phyloP scores from a whole-genome alignment of 2,329 filamentous ascomycete genomes.

The Colletotrichum nymphaeae region DNA sequence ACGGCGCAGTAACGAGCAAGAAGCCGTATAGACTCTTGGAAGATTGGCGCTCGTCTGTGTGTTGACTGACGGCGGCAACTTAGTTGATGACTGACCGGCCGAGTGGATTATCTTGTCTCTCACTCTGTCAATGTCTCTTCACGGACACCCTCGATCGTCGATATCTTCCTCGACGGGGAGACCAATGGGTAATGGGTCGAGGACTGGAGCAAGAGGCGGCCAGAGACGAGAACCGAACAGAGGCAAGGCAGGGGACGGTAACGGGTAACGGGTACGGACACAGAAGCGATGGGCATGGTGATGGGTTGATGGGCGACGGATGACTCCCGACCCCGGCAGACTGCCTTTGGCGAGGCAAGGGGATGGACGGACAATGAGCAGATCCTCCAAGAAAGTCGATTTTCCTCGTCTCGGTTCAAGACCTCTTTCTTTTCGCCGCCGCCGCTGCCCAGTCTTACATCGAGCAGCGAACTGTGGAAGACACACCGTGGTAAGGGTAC shows the following conservation, averaged over 20 bases:
- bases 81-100: not conserved
- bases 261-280: not conserved
- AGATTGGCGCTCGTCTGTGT: not conserved
- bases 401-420: constrained; percentile 4
- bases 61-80: not conserved
- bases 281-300: constrained; percentile 5
- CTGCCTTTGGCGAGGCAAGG: constrained; percentile 14
- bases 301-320: constrained; percentile 21
- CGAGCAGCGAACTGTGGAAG: not conserved
- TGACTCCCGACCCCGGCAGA: constrained; percentile 24
- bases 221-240: constrained; percentile 3
- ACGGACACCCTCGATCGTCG: not conserved
- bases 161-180: not conserved
- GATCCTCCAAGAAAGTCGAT: constrained; percentile 15
- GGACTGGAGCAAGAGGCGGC: constrained; percentile 18
- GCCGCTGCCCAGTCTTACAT: not conserved
- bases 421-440: not conserved
- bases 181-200: constrained; percentile 3
- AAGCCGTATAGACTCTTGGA: not conserved
- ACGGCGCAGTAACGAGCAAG: not conserved
- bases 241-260: constrained; percentile 11
- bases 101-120: not conserved
- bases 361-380: constrained; percentile 16
- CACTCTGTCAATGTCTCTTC: not conserved
- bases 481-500: not conserved